These are phyloP conservation scores for Kalmanozyma brasiliensis DNA, from an alignment of 1,284 basidiomycete genomes.

Conservation along the genomic window DNA sequence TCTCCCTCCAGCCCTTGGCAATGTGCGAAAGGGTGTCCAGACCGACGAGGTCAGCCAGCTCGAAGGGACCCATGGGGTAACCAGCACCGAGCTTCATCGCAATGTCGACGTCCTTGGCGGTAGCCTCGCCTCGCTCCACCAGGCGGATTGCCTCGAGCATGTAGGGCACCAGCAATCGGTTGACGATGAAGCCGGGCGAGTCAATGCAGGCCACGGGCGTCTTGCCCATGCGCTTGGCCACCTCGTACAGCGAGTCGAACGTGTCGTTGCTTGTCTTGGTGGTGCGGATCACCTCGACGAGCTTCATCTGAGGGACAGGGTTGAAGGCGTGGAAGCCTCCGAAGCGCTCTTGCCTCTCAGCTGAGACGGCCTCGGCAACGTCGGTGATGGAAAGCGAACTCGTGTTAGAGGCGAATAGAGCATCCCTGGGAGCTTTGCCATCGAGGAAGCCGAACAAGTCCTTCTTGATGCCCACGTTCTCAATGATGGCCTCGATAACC, in stretches of 20 bases:
- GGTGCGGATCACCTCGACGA: constrained; percentile 72
- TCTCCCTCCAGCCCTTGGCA: constrained; percentile 72
- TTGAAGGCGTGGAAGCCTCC: constrained; percentile 73
- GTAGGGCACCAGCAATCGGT: constrained; percentile 72
- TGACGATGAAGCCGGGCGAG: constrained; percentile 71
- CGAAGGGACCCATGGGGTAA: constrained; percentile 71
- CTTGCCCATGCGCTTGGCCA: constrained; percentile 72
- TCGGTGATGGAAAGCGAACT: constrained; percentile 71
- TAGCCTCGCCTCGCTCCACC: constrained; percentile 73
- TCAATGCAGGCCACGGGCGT: constrained; percentile 73
- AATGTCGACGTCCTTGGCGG: constrained; percentile 73
- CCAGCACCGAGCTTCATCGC: constrained; percentile 75
- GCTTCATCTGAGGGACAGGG: constrained; percentile 72
- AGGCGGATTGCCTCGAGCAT: constrained; percentile 73
- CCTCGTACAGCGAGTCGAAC: constrained; percentile 70
- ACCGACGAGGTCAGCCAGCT: constrained; percentile 73
- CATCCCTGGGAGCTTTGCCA: constrained; percentile 69
- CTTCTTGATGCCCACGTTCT: constrained; percentile 73
- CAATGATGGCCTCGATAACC: constrained; percentile 74
- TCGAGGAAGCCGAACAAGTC: constrained; percentile 73
- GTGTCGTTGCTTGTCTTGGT: constrained; percentile 71
- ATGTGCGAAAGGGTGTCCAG: constrained; percentile 71
- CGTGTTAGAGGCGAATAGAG: constrained; percentile 74
- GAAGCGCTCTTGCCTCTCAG: constrained; percentile 55
- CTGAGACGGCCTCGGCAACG: constrained; percentile 69